Evolutionary conservation across 306 rosid genomes (phyloP).

Genomic region (Prunus dulcis): DNA sequence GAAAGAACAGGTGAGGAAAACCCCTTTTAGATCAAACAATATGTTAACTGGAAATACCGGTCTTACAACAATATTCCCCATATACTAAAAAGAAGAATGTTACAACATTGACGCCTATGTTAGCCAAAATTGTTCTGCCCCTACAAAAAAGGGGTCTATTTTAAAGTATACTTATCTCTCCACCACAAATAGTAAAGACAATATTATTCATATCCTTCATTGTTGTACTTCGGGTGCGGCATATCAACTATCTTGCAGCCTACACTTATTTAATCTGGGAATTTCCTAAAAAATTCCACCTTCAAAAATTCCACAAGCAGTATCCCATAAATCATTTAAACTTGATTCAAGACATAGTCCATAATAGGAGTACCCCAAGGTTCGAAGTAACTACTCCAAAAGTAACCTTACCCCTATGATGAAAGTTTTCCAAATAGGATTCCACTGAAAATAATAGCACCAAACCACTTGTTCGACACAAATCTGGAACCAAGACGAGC

Average conservation of each 20-base stretch:
- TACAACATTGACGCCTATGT: not conserved
- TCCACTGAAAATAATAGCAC: constrained; percentile 80
- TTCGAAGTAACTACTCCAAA: not conserved
- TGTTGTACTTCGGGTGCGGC: not conserved
- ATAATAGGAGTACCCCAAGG: not conserved
- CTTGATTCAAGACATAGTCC: not conserved
- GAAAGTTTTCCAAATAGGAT: constrained; percentile 64
- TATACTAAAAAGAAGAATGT: not conserved
- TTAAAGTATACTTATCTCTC: not conserved
- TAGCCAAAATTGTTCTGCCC: not conserved
- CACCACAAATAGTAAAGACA: not conserved
- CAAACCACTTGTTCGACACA: constrained; percentile 95
- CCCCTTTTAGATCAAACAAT: not conserved
- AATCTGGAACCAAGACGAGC: constrained; percentile 46
- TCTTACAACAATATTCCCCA: not conserved
- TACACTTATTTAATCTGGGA: not conserved
- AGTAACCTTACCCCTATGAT: constrained; percentile 34
- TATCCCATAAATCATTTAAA: not conserved
- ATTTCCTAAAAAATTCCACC: not conserved
- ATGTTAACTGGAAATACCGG: not conserved
- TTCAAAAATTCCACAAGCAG: not conserved
- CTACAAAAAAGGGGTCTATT: not conserved
- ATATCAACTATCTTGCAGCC: not conserved
- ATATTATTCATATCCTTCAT: too few relatives aligned
- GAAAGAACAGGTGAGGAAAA: not conserved